Percentiles rank a stretch among this genome's conserved stretches.
phyloP scores from a whole-genome alignment of 2,329 filamentous ascomycete species.

The Alternaria sp. region DNA sequence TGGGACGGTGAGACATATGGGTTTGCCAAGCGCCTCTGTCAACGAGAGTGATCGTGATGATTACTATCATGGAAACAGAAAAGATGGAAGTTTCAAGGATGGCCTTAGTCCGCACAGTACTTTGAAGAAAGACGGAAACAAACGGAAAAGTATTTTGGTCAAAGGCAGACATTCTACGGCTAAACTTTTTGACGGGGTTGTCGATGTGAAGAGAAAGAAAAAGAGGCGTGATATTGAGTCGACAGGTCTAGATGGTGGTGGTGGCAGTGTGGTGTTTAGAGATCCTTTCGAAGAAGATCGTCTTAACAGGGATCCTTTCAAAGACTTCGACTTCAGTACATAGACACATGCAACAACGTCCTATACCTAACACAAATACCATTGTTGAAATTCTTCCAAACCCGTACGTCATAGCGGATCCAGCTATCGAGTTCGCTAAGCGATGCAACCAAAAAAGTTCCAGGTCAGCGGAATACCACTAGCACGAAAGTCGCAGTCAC shows the following conservation, averaged over 20 bases:
- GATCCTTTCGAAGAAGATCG: neutral
- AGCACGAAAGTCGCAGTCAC: neutral
- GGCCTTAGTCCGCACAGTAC: neutral
- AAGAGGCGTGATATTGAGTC: neutral
- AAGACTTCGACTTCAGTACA: neutral
- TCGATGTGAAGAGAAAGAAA: constrained; percentile 1
- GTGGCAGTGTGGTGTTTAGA: neutral
- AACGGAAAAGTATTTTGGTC: constrained; percentile 18
- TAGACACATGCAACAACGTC: neutral
- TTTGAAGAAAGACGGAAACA: constrained; percentile 9
- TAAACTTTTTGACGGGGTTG: constrained; percentile 31
- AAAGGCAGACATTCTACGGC: constrained; percentile 26
- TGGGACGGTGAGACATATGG: neutral
- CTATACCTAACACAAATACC: neutral
- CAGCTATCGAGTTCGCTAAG: neutral
- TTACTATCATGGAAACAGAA: neutral
- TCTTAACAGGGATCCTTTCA: neutral
- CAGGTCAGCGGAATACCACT: neutral
- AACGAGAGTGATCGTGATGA: neutral
- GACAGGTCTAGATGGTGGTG: neutral
- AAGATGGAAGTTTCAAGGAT: constrained; percentile 5
- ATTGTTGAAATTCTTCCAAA: neutral
- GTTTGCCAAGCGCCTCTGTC: neutral
- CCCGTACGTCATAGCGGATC: neutral
- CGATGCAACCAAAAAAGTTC: neutral